A percentile compares a stretch with the other conserved stretches of the same genome.
phyloP scores from a whole-genome alignment of 2,329 filamentous ascomycete genomes.

The Ophiocordyceps australis region DNA sequence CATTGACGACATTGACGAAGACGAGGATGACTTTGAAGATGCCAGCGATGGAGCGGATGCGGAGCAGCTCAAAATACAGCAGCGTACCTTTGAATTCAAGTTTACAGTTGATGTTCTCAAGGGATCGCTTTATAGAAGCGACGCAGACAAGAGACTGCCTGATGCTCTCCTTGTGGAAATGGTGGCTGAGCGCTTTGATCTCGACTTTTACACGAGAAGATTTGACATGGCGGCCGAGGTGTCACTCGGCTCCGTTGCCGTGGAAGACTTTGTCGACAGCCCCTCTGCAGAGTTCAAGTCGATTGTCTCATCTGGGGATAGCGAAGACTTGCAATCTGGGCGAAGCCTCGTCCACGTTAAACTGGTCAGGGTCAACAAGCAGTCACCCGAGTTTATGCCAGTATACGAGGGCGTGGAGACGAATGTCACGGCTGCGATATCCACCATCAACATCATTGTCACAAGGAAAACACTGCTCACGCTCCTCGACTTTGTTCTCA shows the following conservation, averaged over 20 bases:
- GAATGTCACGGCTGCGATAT: slow-evolving; percentile 78
- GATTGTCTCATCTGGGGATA: slow-evolving; percentile 72
- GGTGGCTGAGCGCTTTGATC: slow-evolving; percentile 71
- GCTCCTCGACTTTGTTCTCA: slow-evolving; percentile 78
- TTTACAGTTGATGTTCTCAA: slow-evolving; percentile 91
- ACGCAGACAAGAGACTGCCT: slow-evolving; percentile 54
- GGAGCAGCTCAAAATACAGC: slow-evolving; percentile 55
- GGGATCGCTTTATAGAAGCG: slow-evolving; percentile 78
- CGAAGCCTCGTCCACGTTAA: slow-evolving; percentile 77
- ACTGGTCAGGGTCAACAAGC: slow-evolving; percentile 73
- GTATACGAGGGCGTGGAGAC: slow-evolving; percentile 88
- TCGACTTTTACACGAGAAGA: slow-evolving; percentile 74
- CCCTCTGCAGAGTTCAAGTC: slow-evolving; percentile 85
- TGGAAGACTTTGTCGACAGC: slow-evolving; percentile 91
- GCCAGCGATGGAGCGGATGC: slow-evolving; percentile 36
- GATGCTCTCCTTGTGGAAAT: slow-evolving; percentile 81
- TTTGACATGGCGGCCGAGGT: slow-evolving; percentile 93
- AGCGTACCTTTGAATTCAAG: slow-evolving; percentile 88
- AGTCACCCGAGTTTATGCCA: slow-evolving; percentile 83
- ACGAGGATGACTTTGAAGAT: slow-evolving; percentile 50
- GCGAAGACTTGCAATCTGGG: slow-evolving; percentile 54
- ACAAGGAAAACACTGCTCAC: slow-evolving; percentile 87
- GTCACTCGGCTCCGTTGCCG: slow-evolving; percentile 64
- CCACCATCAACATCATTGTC: slow-evolving; percentile 90
- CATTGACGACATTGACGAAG: slow-evolving; percentile 56